Conservation (phyloP, 2,329 filamentous ascomycete species). For the Penicillium sp. region DNA sequence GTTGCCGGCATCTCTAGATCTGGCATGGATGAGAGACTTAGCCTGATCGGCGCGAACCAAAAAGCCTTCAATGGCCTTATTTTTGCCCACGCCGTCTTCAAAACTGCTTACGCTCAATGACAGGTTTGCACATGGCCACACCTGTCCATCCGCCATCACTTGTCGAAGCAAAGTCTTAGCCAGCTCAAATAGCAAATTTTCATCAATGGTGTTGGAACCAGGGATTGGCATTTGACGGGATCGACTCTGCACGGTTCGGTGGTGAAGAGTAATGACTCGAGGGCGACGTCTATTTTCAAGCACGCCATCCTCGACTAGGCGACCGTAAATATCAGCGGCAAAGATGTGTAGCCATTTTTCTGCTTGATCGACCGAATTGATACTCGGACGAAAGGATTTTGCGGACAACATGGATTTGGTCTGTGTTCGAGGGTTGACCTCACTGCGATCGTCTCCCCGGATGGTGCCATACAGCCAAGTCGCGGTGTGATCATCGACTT, state of each 20-base stretch:
- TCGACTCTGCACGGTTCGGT: constrained; percentile 70
- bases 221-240: constrained; percentile 78
- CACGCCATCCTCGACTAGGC: constrained; percentile 86
- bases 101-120: constrained; percentile 89
- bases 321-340: constrained; percentile 82
- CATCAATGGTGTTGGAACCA: constrained; percentile 69
- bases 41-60: constrained; percentile 67
- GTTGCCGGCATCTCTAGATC: constrained; percentile 13
- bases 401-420: constrained; percentile 98
- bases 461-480: constrained; percentile 82
- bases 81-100: constrained; percentile 80
- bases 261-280: constrained; percentile 80
- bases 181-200: constrained; percentile 69
- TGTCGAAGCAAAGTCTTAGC: constrained; percentile 75
- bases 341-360: constrained; percentile 88
- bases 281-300: constrained; percentile 83
- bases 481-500: constrained; percentile 80
- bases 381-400: constrained; percentile 86
- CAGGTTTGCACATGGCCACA: constrained; percentile 91
- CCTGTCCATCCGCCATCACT: constrained; percentile 71
- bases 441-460: constrained; percentile 79
- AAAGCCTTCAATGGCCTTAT: constrained; percentile 82
- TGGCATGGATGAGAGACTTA: constrained; percentile 43
- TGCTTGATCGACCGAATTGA: constrained; percentile 75
- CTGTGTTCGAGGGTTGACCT: constrained; percentile 86